Base-by-base conservation (phyloP, 1,284 basidiomycete species). In the Austroboletus novae-zelandiae region DNA sequence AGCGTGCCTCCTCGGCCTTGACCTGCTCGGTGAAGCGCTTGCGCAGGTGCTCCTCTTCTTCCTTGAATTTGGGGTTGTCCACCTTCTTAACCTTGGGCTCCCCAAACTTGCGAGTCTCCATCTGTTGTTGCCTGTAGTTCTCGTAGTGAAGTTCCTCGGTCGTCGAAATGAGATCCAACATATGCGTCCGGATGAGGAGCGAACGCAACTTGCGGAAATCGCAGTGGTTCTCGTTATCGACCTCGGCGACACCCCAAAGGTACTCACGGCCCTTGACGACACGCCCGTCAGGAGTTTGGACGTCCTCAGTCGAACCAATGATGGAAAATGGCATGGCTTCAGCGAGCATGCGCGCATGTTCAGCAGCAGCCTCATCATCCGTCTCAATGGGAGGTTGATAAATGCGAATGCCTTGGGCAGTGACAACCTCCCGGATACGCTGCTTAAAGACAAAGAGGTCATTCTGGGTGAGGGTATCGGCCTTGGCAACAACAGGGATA, bases 11-110 rank as follows among this genome's bases (percentile, higher is more conserved):
- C 77, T 99, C 96, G 54, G 94, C 79, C 80, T 99, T 99, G 81
- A 99, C 97, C 77, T 99, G 96, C 72, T 99, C 97, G 31, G 96
- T 99, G 74, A 99, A 99, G 55, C 94, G 84, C 80, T 96, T 98
- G 65, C 96, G 80, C 57, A 99, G 82, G 56, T 86, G 79, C 73
- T 99, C 96, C 71, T 99, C 96, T 74, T 99, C 96, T 72, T 99
- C 97, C 79, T 96, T 96, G 86, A 97, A 99, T 75, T 98, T 98
- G 64, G 97, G 97, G 74, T 99, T 99, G 75, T 99, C 96, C 59
- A 95, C 79, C 78, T 98, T 98, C 83, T 94, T 96, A 62, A 97
- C 93, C 78, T 98, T 98, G 61, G 94, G 87, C 74, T 99, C 97
- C 60, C 96, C 96, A 61, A 95, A 97, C 76, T 99, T 99, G 74